phyloP scores from a whole-genome alignment of 352 stramenopile genomes.

The Blastocystis sp. region DNA sequence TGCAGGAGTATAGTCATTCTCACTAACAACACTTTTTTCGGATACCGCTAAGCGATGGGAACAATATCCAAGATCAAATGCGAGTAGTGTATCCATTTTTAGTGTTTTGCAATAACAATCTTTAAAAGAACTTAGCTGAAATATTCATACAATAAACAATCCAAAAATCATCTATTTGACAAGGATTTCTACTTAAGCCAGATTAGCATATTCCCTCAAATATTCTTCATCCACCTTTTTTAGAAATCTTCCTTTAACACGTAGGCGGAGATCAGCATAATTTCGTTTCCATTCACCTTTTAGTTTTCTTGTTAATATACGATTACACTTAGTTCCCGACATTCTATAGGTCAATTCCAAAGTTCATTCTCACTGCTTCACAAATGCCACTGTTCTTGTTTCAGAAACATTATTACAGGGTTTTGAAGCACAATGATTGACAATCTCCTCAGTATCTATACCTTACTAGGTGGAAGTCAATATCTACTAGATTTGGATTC shows the following conservation, averaged over 20 bases:
- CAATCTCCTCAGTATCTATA: too few species aligned
- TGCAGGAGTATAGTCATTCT: neutral
- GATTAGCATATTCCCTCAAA: slow-evolving; percentile 17
- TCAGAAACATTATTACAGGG: neutral
- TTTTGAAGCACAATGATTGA: neutral
- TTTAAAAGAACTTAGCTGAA: neutral
- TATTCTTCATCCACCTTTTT: neutral
- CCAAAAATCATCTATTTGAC: neutral
- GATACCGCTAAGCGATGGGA: neutral
- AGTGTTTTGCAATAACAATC: too few species aligned
- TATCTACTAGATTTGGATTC: too few species aligned
- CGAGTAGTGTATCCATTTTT: slow-evolving; percentile 14
- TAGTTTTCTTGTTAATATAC: neutral
- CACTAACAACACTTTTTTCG: neutral
- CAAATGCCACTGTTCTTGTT: neutral
- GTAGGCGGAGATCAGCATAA: neutral
- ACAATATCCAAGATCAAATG: slow-evolving; percentile 23
- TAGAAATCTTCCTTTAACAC: slow-evolving; percentile 36
- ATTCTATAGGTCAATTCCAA: neutral
- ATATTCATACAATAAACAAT: too few species aligned
- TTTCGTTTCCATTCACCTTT: neutral
- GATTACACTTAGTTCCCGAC: neutral
- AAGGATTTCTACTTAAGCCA: neutral
- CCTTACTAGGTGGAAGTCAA: too few species aligned
- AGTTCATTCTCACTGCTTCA: neutral